Base-by-base conservation (phyloP, 257 asterid genomes). In the Paraleonurus japonicus region DNA sequence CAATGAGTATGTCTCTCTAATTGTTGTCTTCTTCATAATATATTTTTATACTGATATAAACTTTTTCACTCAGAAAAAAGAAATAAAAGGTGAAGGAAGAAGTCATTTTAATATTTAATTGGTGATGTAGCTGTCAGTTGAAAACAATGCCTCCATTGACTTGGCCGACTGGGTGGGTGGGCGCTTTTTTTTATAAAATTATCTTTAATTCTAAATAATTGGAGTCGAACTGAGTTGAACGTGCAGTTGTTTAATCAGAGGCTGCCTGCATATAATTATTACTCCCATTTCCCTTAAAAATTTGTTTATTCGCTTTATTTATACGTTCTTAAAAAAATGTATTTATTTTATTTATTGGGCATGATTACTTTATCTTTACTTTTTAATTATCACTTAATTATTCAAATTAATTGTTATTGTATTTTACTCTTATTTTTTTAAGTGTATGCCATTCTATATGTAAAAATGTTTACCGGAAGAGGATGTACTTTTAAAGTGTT, bases 101-200 rank as follows among this genome's bases (percentile, higher is more conserved):
- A 9, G 27, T n/a, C 19, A 54, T 17, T 16, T 51, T 59, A 17
- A 19, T 48, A 8, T 28, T 65, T 32, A 32, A 32, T 32, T 55
- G 23, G 47, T n/a, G 16, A 60, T 3, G 11, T 61, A 32, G 45
- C 70, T 78, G 71, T 81, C 76, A 61, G 32, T 69, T 71, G 67
- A 77, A 55, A 72, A 61, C 78, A 66, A 69, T 60, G 71, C 23
- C 27, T 70, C 75, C 76, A 54, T 72, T 80, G 82, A 84, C 82
- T 74, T 73, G 4, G 17, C 2, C 3, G 3, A 15, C 2, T 2
- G 1, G 2, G 12, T 3, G 45, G 45, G 15, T 1, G 7, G 4
- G 55, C 0, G 35, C 4, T 13, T 13, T 24, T 13, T 24, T 28
- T 41, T 61, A 9, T 55, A 7, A 4, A 15, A 3, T 74, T 37